Evolutionary conservation across 345 rosid species (phyloP).

Genomic region (Gossypium australe): DNA sequence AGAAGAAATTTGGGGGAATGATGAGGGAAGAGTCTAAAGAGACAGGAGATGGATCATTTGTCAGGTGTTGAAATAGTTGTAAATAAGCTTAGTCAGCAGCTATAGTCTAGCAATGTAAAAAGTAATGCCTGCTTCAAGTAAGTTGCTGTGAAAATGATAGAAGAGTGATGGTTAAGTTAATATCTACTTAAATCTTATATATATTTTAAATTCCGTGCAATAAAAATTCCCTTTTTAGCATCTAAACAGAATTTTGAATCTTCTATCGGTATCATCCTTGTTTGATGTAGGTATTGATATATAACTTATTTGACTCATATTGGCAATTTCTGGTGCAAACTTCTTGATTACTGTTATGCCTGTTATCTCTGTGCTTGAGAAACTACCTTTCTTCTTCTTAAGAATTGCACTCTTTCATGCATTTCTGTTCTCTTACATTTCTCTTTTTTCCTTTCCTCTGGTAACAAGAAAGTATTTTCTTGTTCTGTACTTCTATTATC

Average conservation of each 20-base stretch:
- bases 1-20: background rate
- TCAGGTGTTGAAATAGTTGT: background rate
- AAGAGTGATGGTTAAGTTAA: background rate
- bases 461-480: background rate
- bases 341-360: background rate
- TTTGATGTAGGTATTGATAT: background rate
- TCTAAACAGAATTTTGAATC: background rate
- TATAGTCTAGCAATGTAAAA: background rate
- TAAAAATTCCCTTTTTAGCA: background rate
- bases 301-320: no score
- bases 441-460: background rate
- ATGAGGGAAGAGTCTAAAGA: background rate
- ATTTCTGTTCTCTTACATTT: background rate
- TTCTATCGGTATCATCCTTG: background rate
- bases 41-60: background rate
- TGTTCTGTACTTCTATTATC: background rate
- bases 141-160: background rate
- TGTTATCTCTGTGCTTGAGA: background rate
- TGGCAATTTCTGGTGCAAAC: background rate
- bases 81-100: background rate
- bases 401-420: background rate
- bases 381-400: background rate
- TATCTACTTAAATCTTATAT: background rate
- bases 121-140: background rate
- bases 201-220: background rate